These are phyloP conservation scores for Parmales sp. DNA, from an alignment of 108 stramenopile genomes.

Conservation along the genomic window DNA sequence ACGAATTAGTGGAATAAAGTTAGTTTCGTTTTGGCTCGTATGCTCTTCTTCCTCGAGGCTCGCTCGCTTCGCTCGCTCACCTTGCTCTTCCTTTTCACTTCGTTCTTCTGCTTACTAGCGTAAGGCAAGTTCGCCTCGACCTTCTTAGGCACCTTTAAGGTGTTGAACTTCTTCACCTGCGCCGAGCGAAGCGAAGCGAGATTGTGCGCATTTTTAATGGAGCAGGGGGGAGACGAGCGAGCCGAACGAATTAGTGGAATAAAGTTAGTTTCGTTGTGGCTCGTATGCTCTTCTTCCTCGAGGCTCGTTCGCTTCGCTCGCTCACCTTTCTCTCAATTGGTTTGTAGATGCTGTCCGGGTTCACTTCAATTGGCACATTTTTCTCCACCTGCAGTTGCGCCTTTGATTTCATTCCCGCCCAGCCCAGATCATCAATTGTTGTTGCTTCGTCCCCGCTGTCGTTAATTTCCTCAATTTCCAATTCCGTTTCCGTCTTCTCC, in stretches of 20 bases:
- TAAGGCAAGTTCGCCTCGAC: constrained; percentile 85
- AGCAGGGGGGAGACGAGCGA: too few species aligned
- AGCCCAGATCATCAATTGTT: constrained; percentile 25
- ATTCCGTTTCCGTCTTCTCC: too few species aligned
- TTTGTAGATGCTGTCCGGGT: constrained; percentile 94
- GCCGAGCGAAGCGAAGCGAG: too few species aligned
- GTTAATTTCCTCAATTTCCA: background rate
- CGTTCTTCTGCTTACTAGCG: constrained; percentile 82
- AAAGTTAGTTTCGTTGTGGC: too few species aligned
- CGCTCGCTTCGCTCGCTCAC: too few species aligned
- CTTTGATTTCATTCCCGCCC: constrained; percentile 83
- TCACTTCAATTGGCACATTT: constrained; percentile 76
- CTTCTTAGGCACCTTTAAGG: constrained; percentile 69
- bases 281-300: too few species aligned
- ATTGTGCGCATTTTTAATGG: too few species aligned
- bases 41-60: too few species aligned
- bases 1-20: too few species aligned
- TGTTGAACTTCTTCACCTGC: constrained; percentile 68
- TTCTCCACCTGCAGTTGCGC: constrained; percentile 81
- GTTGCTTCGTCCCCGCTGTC: background rate
- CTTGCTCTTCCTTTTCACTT: constrained; percentile 50
- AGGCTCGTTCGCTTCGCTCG: too few species aligned
- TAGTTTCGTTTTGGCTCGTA: too few species aligned
- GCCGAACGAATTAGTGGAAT: too few species aligned
- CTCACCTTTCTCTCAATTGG: constrained; percentile 77